Base-by-base conservation (phyloP, 495 filamentous ascomycete species). In the Lasiosphaeria miniovina region DNA sequence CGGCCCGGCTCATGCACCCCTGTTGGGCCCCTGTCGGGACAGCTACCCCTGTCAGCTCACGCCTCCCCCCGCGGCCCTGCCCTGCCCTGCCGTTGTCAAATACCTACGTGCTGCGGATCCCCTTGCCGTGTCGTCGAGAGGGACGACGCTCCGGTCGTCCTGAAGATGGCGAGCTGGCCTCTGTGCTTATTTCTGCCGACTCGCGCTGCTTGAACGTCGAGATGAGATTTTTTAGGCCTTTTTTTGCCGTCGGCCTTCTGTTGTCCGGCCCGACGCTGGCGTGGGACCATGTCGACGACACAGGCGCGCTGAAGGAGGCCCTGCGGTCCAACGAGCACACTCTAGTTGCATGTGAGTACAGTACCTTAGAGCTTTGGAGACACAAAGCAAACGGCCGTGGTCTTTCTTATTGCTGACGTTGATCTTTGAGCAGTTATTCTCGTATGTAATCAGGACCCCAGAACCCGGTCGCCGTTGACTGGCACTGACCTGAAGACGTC, bases 321-420 rank as follows among this genome's bases (percentile, higher is more conserved):
- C 64, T 77, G 40, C 54, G 59, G 15, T 59, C 61, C 0, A 65
- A 74, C 15, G 72, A 76, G 4, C 59, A 69, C 52, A 72, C 68
- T 1, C 62, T 81, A 31, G 71, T 77, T 63, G 77, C 78, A n/a
- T 80, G 76, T 79, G 71, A 74, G 76, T 58, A 11, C 12, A 74
- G 76, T 58, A 11, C 12, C 14, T n/a, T n/a, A 5, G 43, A 46
- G 9, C 14, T 38, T 54, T 34, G 4, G 10, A 36, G 32, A 24
- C 24, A 24, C 4, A 52, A 54, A 31, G 8, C 15, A 40, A 0
- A 3, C 10, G 1, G 36, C 1, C 8, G 11, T 3, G 17, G 11
- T 31, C 7, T 12, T 10, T 31, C 7, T 12, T 10, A 4, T 35
- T 36, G 31, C 31, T 49, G 24, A 56, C 24, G 9, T 34, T 36